Evolutionary conservation across 1,139 yeast genomes (phyloP).

Genomic region (Protomyces inundatus): DNA sequence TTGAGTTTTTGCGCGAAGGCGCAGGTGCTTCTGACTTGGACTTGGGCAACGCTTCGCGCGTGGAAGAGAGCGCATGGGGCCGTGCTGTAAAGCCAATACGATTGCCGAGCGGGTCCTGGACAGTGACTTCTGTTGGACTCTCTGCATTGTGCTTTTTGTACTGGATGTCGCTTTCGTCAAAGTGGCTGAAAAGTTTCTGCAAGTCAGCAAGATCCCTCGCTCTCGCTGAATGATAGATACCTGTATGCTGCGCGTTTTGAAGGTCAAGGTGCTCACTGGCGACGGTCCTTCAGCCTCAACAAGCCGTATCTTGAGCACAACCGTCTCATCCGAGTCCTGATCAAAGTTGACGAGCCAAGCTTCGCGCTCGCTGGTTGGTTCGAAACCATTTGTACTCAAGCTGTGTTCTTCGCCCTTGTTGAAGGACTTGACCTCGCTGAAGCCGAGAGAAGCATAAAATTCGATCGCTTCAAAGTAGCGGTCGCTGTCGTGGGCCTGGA

Average conservation of each 20-base stretch:
- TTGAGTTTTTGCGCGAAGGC: not conserved
- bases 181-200: not conserved
- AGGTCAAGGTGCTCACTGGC: not conserved
- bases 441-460: slow-evolving; percentile 58
- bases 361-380: slow-evolving; percentile 40
- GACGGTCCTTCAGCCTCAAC: slow-evolving; percentile 36
- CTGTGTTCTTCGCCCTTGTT: slow-evolving; percentile 36
- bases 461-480: slow-evolving; percentile 46
- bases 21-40: not conserved
- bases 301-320: slow-evolving; percentile 39
- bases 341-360: slow-evolving; percentile 54
- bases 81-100: slow-evolving; percentile 52
- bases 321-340: slow-evolving; percentile 38
- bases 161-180: not conserved
- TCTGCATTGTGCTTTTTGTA: slow-evolving; percentile 1
- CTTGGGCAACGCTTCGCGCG: not conserved
- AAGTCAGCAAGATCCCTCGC: slow-evolving; percentile 26
- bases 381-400: slow-evolving; percentile 32
- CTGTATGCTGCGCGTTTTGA: not conserved
- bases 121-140: slow-evolving; percentile 45
- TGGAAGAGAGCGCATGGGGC: slow-evolving; percentile 37
- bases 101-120: slow-evolving; percentile 58
- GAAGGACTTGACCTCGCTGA: slow-evolving; percentile 48
- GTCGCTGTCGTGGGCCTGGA: slow-evolving; percentile 51
- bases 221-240: slow-evolving; percentile 29